Conservation (phyloP, 495 filamentous ascomycete species). For the Tuber aestivum region DNA sequence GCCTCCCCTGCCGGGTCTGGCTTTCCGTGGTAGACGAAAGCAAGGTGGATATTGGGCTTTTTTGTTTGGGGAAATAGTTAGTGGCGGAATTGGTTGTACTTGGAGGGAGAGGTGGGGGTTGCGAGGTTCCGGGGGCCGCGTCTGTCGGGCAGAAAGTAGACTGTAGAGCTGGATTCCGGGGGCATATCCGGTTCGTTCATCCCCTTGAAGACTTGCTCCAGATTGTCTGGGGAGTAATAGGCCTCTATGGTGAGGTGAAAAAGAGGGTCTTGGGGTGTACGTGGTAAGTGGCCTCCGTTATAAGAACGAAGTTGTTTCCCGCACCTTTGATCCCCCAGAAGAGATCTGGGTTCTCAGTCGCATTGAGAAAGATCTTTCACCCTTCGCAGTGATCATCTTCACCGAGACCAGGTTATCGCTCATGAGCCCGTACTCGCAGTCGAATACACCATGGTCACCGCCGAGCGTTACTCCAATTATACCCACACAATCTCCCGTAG, state of each 20-base stretch:
- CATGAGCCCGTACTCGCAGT: conserved; percentile 57
- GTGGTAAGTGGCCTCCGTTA: conserved; percentile 44
- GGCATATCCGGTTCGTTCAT: conserved; percentile 54
- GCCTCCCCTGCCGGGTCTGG: not conserved
- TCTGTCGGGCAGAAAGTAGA: conserved; percentile 13
- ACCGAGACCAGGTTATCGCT: conserved; percentile 53
- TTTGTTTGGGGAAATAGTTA: not conserved
- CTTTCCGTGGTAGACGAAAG: not conserved
- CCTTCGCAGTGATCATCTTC: conserved; percentile 56
- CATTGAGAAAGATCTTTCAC: conserved; percentile 44
- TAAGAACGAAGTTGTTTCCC: conserved; percentile 21
- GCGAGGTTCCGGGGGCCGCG: not conserved
- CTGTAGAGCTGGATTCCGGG: not conserved
- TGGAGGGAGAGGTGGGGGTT: not conserved
- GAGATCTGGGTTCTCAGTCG: conserved; percentile 39
- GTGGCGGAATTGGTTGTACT: not conserved
- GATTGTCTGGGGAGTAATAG: conserved; percentile 2
- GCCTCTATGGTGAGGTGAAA: conserved; percentile 6
- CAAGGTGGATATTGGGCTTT: not conserved
- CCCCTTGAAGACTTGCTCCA: not conserved
- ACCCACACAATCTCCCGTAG: conserved; percentile 48
- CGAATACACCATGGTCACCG: conserved; percentile 57
- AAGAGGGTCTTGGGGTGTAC: conserved; percentile 44
- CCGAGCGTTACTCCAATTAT: conserved; percentile 55
- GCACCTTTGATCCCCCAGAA: conserved; percentile 26